phyloP scores from a whole-genome alignment of 345 rosid genomes.

The Acer yangbiense region DNA sequence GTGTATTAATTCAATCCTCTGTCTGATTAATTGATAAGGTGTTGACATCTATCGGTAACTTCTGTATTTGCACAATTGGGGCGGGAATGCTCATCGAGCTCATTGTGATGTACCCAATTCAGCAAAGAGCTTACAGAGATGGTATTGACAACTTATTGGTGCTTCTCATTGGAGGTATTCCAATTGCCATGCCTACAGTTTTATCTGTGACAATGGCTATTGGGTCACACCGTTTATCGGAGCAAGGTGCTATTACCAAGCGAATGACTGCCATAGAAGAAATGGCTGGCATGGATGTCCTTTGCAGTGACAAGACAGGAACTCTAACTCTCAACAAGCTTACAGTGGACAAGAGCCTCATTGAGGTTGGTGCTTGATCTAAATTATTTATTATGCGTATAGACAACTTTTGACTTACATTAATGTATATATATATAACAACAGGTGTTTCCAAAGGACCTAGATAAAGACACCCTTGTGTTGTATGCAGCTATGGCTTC shows the following conservation, averaged over 20 bases:
- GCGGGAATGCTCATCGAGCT: slow-evolving; percentile 79
- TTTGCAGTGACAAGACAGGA: slow-evolving; percentile 96
- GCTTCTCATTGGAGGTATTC: slow-evolving; percentile 96
- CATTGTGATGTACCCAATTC: slow-evolving; percentile 75
- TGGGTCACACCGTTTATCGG: slow-evolving; percentile 85
- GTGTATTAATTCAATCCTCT: not conserved
- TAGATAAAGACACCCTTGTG: slow-evolving; percentile 56
- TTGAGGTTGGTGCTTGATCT: slow-evolving; percentile 52
- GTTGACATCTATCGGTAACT: slow-evolving; percentile 89
- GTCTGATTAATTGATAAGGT: slow-evolving; percentile 42
- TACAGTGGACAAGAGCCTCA: slow-evolving; percentile 75
- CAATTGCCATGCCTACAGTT: slow-evolving; percentile 98
- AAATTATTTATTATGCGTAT: not conserved
- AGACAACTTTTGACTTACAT: not conserved
- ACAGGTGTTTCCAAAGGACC: slow-evolving; percentile 54
- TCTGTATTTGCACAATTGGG: slow-evolving; percentile 91
- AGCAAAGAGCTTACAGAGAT: slow-evolving; percentile 70
- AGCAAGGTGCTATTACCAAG: slow-evolving; percentile 98
- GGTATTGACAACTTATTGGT: slow-evolving; percentile 94
- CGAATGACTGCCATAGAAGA: slow-evolving; percentile 99
- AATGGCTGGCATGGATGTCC: slow-evolving; percentile 98
- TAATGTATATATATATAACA: not conserved
- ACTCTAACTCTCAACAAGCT: slow-evolving; percentile 96
- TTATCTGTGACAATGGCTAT: slow-evolving; percentile 98
- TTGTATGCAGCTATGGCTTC: slow-evolving; percentile 87